phyloP scores from a whole-genome alignment of 306 rosid genomes.

The Phaseolus lunatus region DNA sequence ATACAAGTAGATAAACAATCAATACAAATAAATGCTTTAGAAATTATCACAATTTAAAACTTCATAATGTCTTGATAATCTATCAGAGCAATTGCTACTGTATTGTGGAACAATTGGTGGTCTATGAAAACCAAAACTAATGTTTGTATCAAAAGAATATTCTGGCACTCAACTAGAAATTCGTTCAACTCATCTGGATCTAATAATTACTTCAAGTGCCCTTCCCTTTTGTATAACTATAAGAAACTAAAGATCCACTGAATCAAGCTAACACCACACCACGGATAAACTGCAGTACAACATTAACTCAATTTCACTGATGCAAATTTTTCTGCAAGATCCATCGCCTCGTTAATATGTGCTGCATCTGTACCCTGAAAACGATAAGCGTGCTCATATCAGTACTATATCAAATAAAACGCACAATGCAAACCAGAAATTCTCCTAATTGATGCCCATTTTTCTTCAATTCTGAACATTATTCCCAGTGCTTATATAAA shows the following conservation, averaged over 20 bases:
- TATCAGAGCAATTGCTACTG: slow-evolving; percentile 16
- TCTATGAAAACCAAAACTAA: not conserved
- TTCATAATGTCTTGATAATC: not conserved
- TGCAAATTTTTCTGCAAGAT: slow-evolving; percentile 75
- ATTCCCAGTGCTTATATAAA: not conserved
- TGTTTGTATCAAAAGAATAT: not conserved
- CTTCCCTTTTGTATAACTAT: slow-evolving; percentile 15
- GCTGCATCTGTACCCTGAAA: slow-evolving; percentile 93
- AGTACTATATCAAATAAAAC: not conserved
- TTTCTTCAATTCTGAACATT: slow-evolving; percentile 1
- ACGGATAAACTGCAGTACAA: slow-evolving; percentile 36
- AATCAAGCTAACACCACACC: slow-evolving; percentile 8
- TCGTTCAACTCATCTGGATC: slow-evolving; percentile 19
- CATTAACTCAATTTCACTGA: slow-evolving; percentile 66
- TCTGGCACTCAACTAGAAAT: not conserved
- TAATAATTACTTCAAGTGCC: slow-evolving; percentile 16
- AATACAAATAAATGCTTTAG: not conserved
- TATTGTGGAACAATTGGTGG: slow-evolving; percentile 13
- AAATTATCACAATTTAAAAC: not conserved
- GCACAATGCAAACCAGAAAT: not conserved
- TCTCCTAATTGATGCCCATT: not conserved
- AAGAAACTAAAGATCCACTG: not conserved
- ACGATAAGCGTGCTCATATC: not conserved
- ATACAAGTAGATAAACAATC: not conserved
- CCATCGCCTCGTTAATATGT: slow-evolving; percentile 72